phyloP scores from a whole-genome alignment of 495 filamentous ascomycete genomes.

The Clohesyomyces aquaticus region DNA sequence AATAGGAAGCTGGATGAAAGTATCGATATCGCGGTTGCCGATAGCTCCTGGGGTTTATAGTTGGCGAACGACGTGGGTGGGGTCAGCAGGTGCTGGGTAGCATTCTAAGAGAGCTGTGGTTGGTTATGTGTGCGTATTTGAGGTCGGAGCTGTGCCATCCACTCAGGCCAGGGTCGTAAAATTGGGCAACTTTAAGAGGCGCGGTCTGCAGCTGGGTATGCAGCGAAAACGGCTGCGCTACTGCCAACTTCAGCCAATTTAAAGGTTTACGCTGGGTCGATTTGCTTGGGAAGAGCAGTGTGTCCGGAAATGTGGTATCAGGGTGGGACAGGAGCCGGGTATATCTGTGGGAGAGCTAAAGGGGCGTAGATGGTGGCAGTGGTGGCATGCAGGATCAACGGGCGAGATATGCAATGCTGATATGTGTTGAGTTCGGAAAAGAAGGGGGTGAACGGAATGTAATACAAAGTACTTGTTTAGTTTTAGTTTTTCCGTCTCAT shows the following conservation, averaged over 20 bases:
- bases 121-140: constrained; percentile 28
- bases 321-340: constrained; percentile 22
- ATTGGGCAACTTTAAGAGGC: constrained; percentile 22
- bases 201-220: constrained; percentile 29
- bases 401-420: constrained; percentile 10
- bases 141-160: constrained; percentile 30
- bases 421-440: constrained; percentile 14
- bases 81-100: constrained; percentile 31
- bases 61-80: constrained; percentile 19
- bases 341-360: constrained; percentile 20
- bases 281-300: neutral
- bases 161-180: constrained; percentile 5
- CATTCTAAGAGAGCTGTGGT: constrained; percentile 26
- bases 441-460: neutral
- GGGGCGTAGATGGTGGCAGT: constrained; percentile 21
- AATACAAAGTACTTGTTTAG: constrained; percentile 4
- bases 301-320: constrained; percentile 27
- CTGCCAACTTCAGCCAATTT: constrained; percentile 33
- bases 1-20: constrained; percentile 24
- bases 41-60: constrained; percentile 28
- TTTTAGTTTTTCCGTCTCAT: neutral
- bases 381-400: constrained; percentile 9
- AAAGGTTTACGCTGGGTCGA: constrained; percentile 18
- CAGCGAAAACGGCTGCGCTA: constrained; percentile 29
- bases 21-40: constrained; percentile 23